Base-by-base conservation (phyloP, 108 stramenopile genomes). In the Fistulifera solaris region DNA sequence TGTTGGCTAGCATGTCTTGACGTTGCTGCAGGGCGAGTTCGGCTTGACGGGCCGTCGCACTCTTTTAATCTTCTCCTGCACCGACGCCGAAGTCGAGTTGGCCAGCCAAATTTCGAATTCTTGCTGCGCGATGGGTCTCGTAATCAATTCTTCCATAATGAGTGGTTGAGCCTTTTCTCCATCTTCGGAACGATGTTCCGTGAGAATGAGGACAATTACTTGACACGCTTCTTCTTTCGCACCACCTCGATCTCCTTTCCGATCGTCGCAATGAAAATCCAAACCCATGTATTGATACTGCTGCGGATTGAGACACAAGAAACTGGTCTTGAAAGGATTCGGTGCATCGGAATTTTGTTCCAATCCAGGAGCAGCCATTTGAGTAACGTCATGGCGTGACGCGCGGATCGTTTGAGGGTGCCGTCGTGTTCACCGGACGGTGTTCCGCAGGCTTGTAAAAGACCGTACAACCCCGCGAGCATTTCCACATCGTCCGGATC, bases 191-290 rank as follows among this genome's bases (percentile, higher is more conserved):
- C 77, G 53, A 65, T 91, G 85, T 35, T 78, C 54, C 38, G 78
- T 72, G 26, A 87, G 55, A 46, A 91, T 18, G 48, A 87, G 48
- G 0, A 86, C 78, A 59, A 86, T 65, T 24, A 91, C 58, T 47
- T 76, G 55, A 70, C 80, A 85, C 3, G 84, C 83, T 56, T 87
- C 85, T 43, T 81, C 80, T 56, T 80, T 79, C 25, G 84, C 78
- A 28, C 85, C 85, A 4, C 83, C 83, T 14, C 85, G 73, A 49
- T 70, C 57, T n/a, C 71, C 60, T n/a, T 63, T 63, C 27, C 66
- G 62, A 66, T 67, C 68, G 15, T 60, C 73, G n/a, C 83, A 49
- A 54, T 91, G 89, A 35, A 82, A 56, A 58, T 91, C 83, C n/a
- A 87, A 57, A 31, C 59, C 53, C 48, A 83, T 52, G 43, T 66